Evolutionary conservation across 2,329 filamentous ascomycete species (phyloP).

Genomic region (Coniella vitis): DNA sequence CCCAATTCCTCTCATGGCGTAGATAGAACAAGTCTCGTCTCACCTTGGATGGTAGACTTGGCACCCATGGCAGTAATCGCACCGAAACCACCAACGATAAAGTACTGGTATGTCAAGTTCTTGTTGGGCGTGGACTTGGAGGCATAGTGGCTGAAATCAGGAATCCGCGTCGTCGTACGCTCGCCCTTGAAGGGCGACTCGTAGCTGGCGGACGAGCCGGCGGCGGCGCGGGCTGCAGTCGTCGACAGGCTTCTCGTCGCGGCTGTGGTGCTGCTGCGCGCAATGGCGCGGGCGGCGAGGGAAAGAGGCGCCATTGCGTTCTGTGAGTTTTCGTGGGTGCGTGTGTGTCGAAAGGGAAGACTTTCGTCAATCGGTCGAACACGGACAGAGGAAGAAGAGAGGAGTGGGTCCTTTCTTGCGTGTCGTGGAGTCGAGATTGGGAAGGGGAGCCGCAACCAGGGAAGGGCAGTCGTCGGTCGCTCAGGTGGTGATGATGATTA

Average conservation of each 20-base stretch:
- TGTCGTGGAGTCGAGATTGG: no score
- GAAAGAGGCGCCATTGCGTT: slow-evolving; percentile 64
- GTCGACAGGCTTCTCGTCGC: slow-evolving; percentile 51
- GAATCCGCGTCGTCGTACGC: slow-evolving; percentile 61
- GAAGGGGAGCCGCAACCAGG: no score
- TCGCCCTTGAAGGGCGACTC: slow-evolving; percentile 59
- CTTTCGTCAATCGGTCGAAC: no score
- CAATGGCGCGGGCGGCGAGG: slow-evolving; percentile 60
- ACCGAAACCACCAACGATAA: slow-evolving; percentile 96
- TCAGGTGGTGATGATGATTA: slow-evolving; percentile 17
- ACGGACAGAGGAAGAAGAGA: slow-evolving; percentile 22
- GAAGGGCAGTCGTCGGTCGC: slow-evolving; percentile 12
- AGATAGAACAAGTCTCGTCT: slow-evolving; percentile 25
- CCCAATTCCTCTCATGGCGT: not conserved
- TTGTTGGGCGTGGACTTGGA: slow-evolving; percentile 58
- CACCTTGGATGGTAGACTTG: slow-evolving; percentile 98
- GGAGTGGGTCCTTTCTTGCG: slow-evolving; percentile 16
- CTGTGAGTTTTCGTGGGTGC: no score
- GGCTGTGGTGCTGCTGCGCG: slow-evolving; percentile 43
- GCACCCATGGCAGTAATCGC: slow-evolving; percentile 86
- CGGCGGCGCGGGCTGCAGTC: slow-evolving; percentile 40
- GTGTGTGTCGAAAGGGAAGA: no score
- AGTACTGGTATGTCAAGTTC: slow-evolving; percentile 92
- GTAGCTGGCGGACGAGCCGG: slow-evolving; percentile 36
- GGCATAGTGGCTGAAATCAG: slow-evolving; percentile 84